These are phyloP conservation scores for Eucalyptus sp. DNA, from an alignment of 345 rosid species.

Conservation along the genomic window DNA sequence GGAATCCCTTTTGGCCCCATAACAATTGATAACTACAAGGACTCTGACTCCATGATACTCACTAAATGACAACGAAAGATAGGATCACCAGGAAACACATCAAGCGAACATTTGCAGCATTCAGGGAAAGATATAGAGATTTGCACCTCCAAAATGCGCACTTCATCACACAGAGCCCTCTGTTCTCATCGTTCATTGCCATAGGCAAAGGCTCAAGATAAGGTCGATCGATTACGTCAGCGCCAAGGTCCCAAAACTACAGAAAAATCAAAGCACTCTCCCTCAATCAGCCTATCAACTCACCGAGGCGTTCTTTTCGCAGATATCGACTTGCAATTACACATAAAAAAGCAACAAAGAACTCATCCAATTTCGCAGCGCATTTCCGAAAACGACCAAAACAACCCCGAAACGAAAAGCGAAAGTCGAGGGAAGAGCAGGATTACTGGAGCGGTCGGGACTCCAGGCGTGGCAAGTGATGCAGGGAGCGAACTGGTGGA, in stretches of 20 bases:
- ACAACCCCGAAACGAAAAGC: background rate
- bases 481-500: conserved; percentile 79
- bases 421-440: background rate
- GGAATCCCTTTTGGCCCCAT: background rate
- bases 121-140: background rate
- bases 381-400: background rate
- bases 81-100: background rate
- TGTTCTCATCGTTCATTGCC: background rate
- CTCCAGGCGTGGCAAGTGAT: conserved; percentile 98
- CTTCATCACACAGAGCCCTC: background rate
- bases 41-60: background rate
- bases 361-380: background rate
- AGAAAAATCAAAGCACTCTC: background rate
- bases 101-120: background rate
- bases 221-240: background rate
- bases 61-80: background rate
- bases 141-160: background rate
- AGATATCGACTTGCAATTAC: background rate
- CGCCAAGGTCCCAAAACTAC: background rate
- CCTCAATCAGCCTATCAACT: background rate
- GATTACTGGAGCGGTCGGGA: conserved; percentile 74
- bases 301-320: background rate
- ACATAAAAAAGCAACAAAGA: too few species aligned
- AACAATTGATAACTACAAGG: background rate
- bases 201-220: background rate